Evolutionary conservation across 441 rosid genomes (phyloP).

Genomic region (Gossypium gossypioides): DNA sequence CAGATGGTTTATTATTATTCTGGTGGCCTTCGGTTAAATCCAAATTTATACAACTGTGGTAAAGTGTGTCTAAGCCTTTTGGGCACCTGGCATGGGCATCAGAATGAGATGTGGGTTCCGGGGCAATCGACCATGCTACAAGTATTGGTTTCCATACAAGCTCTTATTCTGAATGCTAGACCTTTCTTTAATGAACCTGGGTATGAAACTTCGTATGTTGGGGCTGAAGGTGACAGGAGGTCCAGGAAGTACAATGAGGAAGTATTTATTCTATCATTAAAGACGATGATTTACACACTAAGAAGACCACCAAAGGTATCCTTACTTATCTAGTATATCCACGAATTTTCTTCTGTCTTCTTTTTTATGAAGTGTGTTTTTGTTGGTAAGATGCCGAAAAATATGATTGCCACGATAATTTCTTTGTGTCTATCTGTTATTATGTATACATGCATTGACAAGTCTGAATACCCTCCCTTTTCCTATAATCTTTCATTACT

Average conservation of each 20-base stretch:
- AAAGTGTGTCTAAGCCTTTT: slow-evolving; percentile 64
- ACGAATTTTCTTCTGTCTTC: neutral
- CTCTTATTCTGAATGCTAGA: slow-evolving; percentile 40
- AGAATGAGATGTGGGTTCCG: slow-evolving; percentile 47
- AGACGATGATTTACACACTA: slow-evolving; percentile 50
- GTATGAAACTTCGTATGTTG: slow-evolving; percentile 24
- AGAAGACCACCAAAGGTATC: slow-evolving; percentile 50
- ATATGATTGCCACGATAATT: no score
- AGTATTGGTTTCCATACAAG: slow-evolving; percentile 61
- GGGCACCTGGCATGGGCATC: slow-evolving; percentile 51
- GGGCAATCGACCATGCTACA: slow-evolving; percentile 56
- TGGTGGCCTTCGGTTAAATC: slow-evolving; percentile 56
- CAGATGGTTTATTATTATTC: slow-evolving; percentile 58
- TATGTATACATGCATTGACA: neutral
- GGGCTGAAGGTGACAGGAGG: slow-evolving; percentile 24
- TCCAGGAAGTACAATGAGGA: slow-evolving; percentile 38
- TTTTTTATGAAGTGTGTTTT: neutral
- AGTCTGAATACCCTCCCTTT: neutral
- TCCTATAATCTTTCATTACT: neutral
- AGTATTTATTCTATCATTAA: slow-evolving; percentile 38
- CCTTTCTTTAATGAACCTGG: slow-evolving; percentile 68
- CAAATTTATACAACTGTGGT: slow-evolving; percentile 52
- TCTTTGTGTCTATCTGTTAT: neutral
- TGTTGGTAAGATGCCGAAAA: neutral
- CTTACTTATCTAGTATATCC: neutral